Evolutionary conservation across 192 early-diverging fungal genomes (phyloP).

Genomic region (Gonapodya sp.): DNA sequence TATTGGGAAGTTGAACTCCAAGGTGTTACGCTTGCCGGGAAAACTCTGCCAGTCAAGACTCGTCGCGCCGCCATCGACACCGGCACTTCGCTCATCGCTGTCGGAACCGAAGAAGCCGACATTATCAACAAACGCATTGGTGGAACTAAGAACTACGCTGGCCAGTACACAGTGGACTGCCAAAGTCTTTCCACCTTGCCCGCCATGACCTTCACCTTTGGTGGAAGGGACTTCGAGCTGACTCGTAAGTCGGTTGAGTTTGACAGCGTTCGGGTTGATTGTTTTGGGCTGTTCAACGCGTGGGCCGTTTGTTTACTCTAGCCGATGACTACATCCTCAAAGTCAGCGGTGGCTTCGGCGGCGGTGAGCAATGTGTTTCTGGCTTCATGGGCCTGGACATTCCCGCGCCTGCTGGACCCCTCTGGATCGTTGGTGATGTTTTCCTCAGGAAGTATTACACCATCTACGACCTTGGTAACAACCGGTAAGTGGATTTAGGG

Average conservation of each 20-base stretch:
- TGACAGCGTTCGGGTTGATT: background rate
- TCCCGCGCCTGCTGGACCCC: conserved; percentile 59
- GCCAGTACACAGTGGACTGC: conserved; percentile 86
- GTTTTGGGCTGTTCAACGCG: conserved; percentile 17
- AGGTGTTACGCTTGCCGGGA: conserved; percentile 66
- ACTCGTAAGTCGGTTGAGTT: conserved; percentile 21
- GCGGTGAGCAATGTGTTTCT: conserved; percentile 32
- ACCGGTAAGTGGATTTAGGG: background rate
- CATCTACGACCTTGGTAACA: conserved; percentile 48
- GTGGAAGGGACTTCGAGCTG: conserved; percentile 58
- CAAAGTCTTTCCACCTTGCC: conserved; percentile 53
- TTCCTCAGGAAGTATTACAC: conserved; percentile 77
- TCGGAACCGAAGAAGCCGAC: conserved; percentile 69
- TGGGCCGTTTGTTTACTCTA: background rate
- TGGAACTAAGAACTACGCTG: conserved; percentile 83
- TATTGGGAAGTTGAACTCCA: conserved; percentile 96
- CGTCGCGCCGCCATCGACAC: conserved; percentile 87
- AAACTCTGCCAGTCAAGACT: conserved; percentile 37
- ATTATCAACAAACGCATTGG: conserved; percentile 84
- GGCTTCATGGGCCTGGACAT: conserved; percentile 92
- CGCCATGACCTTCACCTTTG: conserved; percentile 67
- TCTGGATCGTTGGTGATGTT: conserved; percentile 81
- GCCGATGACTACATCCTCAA: conserved; percentile 57
- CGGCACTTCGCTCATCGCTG: conserved; percentile 75
- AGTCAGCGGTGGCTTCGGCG: conserved; percentile 28